A percentile compares a stretch with the other conserved stretches of the same genome.
Evolutionary conservation across 768 basidiomycete genomes (phyloP).

Genomic region (Rhizopogon vesiculosus): DNA sequence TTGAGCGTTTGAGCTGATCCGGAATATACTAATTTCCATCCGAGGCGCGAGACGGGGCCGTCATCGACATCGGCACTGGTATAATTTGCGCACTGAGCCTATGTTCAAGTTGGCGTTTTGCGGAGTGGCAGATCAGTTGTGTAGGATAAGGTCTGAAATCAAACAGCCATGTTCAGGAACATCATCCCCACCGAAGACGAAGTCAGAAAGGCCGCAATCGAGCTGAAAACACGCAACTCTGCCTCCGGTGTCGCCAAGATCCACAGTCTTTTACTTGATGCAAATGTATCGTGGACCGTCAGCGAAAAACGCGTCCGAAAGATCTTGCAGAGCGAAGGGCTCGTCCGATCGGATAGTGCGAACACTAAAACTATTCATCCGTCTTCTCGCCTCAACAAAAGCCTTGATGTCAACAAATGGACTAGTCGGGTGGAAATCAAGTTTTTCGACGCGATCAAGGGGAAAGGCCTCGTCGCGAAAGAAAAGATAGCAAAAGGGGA

Average conservation of each 20-base stretch:
- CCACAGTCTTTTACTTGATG: slow-evolving; percentile 53
- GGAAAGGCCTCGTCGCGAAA: slow-evolving; percentile 78
- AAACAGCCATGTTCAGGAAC: slow-evolving; percentile 4
- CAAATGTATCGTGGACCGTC: slow-evolving; percentile 67
- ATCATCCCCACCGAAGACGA: slow-evolving; percentile 55
- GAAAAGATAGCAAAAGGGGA: slow-evolving; percentile 67
- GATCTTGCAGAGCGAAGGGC: slow-evolving; percentile 56
- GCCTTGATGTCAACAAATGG: slow-evolving; percentile 60
- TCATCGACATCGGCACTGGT: too few relatives aligned
- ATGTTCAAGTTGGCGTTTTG: too few relatives aligned
- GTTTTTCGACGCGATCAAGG: slow-evolving; percentile 65
- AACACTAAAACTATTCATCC: slow-evolving; percentile 37
- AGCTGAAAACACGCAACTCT: slow-evolving; percentile 55
- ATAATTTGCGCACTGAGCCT: too few relatives aligned
- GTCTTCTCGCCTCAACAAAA: slow-evolving; percentile 57
- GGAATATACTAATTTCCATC: too few relatives aligned
- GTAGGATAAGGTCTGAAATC: background rate
- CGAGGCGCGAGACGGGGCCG: too few relatives aligned
- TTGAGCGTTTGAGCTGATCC: too few relatives aligned
- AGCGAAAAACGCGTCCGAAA: slow-evolving; percentile 82
- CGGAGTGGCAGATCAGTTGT: too few relatives aligned
- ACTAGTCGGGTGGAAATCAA: slow-evolving; percentile 60
- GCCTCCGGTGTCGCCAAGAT: slow-evolving; percentile 69
- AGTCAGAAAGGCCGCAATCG: slow-evolving; percentile 49
- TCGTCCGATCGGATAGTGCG: slow-evolving; percentile 27